phyloP scores from a whole-genome alignment of 192 early-diverging fungal species.

The Coemansia asiatica region DNA sequence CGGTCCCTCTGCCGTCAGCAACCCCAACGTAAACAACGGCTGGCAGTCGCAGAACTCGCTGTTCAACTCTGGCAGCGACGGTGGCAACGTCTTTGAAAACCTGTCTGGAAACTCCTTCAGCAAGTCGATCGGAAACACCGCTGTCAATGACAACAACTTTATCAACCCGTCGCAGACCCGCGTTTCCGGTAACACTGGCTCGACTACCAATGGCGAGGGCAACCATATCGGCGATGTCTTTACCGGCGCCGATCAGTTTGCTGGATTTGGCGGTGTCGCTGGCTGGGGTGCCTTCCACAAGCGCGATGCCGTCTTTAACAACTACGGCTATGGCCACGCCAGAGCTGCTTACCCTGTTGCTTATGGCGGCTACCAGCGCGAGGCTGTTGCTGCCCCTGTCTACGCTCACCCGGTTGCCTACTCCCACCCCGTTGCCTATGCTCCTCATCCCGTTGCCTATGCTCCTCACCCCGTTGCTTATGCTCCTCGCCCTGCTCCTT shows the following conservation, averaged over 20 bases:
- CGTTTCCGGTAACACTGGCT: constrained; percentile 36
- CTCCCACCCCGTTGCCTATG: constrained; percentile 8
- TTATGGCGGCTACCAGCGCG: constrained; percentile 15
- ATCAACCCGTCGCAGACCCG: constrained; percentile 33
- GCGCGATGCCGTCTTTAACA: constrained; percentile 38
- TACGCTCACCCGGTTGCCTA: constrained; percentile 13
- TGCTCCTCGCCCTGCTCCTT: constrained; percentile 8
- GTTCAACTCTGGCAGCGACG: constrained; percentile 22
- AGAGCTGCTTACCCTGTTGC: constrained; percentile 16
- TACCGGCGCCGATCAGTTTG: neutral
- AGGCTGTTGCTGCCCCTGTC: constrained; percentile 8
- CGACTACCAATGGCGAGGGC: constrained; percentile 36
- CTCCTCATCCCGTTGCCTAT: constrained; percentile 11
- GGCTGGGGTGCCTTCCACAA: constrained; percentile 13
- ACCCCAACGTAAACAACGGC: constrained; percentile 49
- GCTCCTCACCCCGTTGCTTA: constrained; percentile 13
- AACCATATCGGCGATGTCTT: constrained; percentile 40
- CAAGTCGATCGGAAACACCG: constrained; percentile 24
- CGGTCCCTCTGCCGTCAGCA: constrained; percentile 29
- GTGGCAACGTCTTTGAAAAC: constrained; percentile 29
- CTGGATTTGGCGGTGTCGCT: neutral
- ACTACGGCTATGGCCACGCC: constrained; percentile 22
- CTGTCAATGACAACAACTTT: constrained; percentile 38
- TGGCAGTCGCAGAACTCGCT: constrained; percentile 34
- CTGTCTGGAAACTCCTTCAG: constrained; percentile 28